Base-by-base conservation (phyloP, 768 basidiomycete genomes). In the Cytidiella melzeri region DNA sequence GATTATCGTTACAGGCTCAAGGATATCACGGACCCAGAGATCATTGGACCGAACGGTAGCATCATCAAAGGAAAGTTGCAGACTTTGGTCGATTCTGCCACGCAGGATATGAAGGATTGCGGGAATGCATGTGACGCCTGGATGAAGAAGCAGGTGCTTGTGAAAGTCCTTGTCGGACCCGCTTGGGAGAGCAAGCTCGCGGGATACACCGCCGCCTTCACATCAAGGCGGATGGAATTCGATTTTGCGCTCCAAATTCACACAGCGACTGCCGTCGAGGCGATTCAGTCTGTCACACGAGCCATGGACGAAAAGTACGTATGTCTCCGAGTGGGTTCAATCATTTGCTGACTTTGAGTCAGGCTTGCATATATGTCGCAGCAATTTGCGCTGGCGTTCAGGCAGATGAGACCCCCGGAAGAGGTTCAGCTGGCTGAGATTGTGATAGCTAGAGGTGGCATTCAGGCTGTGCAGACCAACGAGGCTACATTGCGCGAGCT, bases 111-210 rank as follows among this genome's bases (percentile, higher is more conserved):
- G 39, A 70, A 67, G 50, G 58, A 63, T 6, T 74, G 73, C 50
- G 72, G 69, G 2, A 72, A 72, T 26, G 66, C 63, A 12, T 74
- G 74, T 52, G 76, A 79, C 47, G 62, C 63, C 2, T 78, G 77
- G 49, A 28, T 45, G 30, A 58, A 69, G 26, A 75, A 74, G 53
- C 73, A 73, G 44, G 61, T 65, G 15, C 64, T 74, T 42, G 53
- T 64, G 40, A 69, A 67, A 47, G 61, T 69, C 0, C 55, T 71
- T 34, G 66, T 60, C 28, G 57, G 64, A 3, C 55, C 56, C 2
- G 54, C 61, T 3, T 77, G 73, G 63, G 73, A 75, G 46, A 48
- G 39, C 0, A 64, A 66, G 11, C 65, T 79, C 1, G 55, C 68
- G 0, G 63, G 60, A 2, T 71, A 61, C 44, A 61, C 56, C 5